These are phyloP conservation scores for Uronychia binucleata DNA, from an alignment of 73 alveolate species.

Conservation along the genomic window DNA sequence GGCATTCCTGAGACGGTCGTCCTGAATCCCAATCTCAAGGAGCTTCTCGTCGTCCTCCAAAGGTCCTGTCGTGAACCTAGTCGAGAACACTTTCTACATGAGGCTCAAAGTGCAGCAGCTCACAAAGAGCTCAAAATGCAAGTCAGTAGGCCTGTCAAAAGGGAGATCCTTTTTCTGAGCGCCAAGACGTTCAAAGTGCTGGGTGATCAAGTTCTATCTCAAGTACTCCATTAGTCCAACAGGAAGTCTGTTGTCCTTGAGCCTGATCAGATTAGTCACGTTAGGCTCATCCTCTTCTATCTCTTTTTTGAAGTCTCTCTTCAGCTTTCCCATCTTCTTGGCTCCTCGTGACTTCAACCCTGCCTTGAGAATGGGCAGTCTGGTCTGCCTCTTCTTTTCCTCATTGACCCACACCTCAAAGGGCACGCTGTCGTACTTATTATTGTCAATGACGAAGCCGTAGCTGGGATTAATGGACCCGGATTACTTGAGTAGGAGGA, in stretches of 20 bases:
- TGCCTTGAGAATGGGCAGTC: not conserved
- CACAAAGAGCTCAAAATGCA: not conserved
- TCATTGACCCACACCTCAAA: conserved; percentile 28
- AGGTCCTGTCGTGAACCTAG: not conserved
- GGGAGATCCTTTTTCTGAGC: not conserved
- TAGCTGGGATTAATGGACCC: not conserved
- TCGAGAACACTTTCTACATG: not conserved
- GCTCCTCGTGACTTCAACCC: not conserved
- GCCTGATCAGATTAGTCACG: not conserved
- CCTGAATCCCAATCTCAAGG: not conserved
- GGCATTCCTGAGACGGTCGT: not conserved
- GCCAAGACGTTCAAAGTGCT: not conserved
- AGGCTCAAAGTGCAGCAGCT: not conserved
- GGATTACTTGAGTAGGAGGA: conserved; percentile 3
- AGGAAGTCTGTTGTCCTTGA: not conserved
- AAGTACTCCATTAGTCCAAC: not conserved
- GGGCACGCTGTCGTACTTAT: conserved; percentile 1
- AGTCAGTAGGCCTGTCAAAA: not conserved
- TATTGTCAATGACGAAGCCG: conserved; percentile 17
- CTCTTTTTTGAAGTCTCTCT: no score
- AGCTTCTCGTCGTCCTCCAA: not conserved
- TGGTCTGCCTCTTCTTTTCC: not conserved
- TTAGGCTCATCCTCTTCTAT: not conserved
- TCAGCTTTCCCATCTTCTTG: not conserved
- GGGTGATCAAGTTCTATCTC: not conserved